These are phyloP conservation scores for Eucalyptus fibrosa DNA, from an alignment of 345 rosid species.

Conservation along the genomic window DNA sequence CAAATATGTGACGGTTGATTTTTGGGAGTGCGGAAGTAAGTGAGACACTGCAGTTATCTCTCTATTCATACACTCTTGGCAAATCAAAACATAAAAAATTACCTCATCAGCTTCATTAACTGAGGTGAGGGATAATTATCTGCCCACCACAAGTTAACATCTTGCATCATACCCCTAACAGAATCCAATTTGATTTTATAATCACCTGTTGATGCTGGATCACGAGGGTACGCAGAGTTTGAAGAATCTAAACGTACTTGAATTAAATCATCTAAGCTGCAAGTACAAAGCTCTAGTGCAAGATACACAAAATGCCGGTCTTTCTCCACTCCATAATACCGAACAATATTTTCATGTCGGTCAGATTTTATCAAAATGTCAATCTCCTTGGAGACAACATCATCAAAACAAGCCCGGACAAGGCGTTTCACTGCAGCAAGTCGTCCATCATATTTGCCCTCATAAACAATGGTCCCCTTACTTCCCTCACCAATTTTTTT, in stretches of 20 bases:
- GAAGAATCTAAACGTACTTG: slow-evolving; percentile 23
- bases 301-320: slow-evolving; percentile 30
- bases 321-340: slow-evolving; percentile 87
- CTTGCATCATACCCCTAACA: slow-evolving; percentile 17
- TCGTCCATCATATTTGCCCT: too few relatives aligned
- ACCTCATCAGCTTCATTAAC: slow-evolving; percentile 73
- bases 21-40: too few relatives aligned
- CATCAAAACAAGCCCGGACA: slow-evolving; percentile 15
- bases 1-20: too few relatives aligned
- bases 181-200: slow-evolving; percentile 29
- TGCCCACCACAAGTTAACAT: slow-evolving; percentile 46
- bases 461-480: too few relatives aligned
- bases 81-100: not conserved
- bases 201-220: slow-evolving; percentile 12
- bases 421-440: too few relatives aligned
- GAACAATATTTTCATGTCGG: slow-evolving; percentile 67
- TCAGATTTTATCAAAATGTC: slow-evolving; percentile 79
- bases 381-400: slow-evolving; percentile 75
- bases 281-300: slow-evolving; percentile 70
- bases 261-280: slow-evolving; percentile 69
- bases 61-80: not conserved
- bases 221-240: not conserved
- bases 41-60: not conserved
- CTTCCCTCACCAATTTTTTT: too few relatives aligned
- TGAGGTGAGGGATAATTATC: slow-evolving; percentile 58